Percentiles rank a stretch among this genome's conserved stretches.
Evolutionary conservation across 2,329 filamentous ascomycete genomes (phyloP).

Genomic region (Microdochium nivale): DNA sequence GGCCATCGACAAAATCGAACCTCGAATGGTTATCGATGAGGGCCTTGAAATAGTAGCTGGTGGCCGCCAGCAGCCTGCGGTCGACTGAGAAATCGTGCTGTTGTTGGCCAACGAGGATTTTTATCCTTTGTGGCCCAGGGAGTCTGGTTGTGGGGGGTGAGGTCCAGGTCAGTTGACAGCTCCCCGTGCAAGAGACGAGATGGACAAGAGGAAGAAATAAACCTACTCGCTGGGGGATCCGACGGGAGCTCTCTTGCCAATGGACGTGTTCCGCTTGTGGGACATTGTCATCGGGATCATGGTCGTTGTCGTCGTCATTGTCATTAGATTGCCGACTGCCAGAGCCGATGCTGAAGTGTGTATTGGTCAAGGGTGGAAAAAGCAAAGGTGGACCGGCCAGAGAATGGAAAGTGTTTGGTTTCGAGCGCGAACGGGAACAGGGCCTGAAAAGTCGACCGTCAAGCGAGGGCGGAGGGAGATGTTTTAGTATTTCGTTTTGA

Average conservation of each 20-base stretch:
- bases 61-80: slow-evolving; percentile 15
- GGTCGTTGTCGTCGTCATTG: neutral
- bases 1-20: slow-evolving; percentile 13
- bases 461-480: neutral
- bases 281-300: neutral
- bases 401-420: neutral
- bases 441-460: neutral
- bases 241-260: neutral
- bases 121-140: slow-evolving; percentile 14
- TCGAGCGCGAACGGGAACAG: neutral
- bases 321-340: neutral
- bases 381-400: neutral
- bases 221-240: neutral
- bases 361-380: neutral
- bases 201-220: neutral
- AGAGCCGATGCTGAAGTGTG: neutral
- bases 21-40: slow-evolving; percentile 12
- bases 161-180: neutral
- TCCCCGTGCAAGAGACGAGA: neutral
- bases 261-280: neutral
- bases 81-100: slow-evolving; percentile 18
- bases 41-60: slow-evolving; percentile 19
- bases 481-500: neutral
- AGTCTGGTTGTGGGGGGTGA: slow-evolving; percentile 5
- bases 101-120: slow-evolving; percentile 19